Conservation (phyloP, 805 yeast genomes). For the Kuraishia piskuri region DNA sequence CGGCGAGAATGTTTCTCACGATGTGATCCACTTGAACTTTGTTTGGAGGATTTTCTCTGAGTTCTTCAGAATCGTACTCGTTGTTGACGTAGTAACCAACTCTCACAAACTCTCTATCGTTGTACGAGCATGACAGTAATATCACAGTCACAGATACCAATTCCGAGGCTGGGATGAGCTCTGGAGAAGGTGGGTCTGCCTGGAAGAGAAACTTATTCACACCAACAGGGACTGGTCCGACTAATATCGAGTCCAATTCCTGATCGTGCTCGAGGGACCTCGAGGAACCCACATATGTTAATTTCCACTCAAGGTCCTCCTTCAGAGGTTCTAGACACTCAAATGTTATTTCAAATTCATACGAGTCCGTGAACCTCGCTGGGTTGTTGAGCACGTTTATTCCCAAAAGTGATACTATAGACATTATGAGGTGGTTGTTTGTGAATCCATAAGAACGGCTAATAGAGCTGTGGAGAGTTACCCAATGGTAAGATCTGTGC, state of each 20-base stretch:
- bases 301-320: conserved; percentile 94
- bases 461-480: neutral
- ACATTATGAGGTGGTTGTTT: conserved; percentile 49
- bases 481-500: neutral
- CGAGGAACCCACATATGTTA: conserved; percentile 94
- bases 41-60: conserved; percentile 88
- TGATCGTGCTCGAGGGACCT: conserved; percentile 94
- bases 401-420: conserved; percentile 86
- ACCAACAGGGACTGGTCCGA: conserved; percentile 98
- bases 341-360: conserved; percentile 94
- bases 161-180: conserved; percentile 91
- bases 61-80: conserved; percentile 89
- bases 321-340: conserved; percentile 91
- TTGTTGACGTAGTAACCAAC: conserved; percentile 98
- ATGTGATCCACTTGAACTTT: conserved; percentile 92
- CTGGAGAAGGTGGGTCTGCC: conserved; percentile 97
- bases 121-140: conserved; percentile 84
- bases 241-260: conserved; percentile 90
- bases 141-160: conserved; percentile 93
- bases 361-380: conserved; percentile 86
- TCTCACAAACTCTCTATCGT: conserved; percentile 89
- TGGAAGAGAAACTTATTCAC: conserved; percentile 85
- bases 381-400: conserved; percentile 92
- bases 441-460: neutral
- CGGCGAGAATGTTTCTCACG: conserved; percentile 89